phyloP scores from a whole-genome alignment of 305 asterid species.

The Solanum chacoense region DNA sequence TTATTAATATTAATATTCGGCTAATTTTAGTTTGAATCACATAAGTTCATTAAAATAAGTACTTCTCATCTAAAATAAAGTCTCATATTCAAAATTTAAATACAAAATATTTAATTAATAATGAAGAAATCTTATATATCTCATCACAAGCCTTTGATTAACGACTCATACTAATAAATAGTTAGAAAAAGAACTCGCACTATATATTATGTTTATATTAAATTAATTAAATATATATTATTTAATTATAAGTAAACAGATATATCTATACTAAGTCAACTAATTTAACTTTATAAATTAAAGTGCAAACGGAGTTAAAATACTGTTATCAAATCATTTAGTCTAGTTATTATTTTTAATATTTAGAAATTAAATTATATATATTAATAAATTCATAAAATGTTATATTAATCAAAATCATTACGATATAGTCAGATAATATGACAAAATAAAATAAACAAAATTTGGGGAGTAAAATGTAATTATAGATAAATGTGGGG shows the following conservation, averaged over 20 bases:
- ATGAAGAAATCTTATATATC: neutral
- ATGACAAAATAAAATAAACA: neutral
- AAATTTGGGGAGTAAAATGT: neutral
- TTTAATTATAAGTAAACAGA: neutral
- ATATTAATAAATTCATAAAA: neutral
- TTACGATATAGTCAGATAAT: neutral
- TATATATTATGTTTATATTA: neutral
- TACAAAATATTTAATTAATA: neutral
- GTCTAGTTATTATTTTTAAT: neutral
- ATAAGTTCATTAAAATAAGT: neutral
- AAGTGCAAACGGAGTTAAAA: neutral
- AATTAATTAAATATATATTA: neutral
- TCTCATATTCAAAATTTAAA: neutral
- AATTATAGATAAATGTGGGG: neutral
- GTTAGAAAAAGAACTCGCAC: neutral
- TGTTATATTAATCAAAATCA: neutral
- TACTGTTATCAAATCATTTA: neutral
- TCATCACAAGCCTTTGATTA: neutral
- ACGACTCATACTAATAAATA: neutral
- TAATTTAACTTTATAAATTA: neutral
- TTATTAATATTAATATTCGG: neutral
- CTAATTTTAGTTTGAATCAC: neutral
- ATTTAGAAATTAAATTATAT: neutral
- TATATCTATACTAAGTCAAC: neutral
- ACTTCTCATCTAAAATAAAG: neutral